These are phyloP conservation scores for Ceriops decandra DNA, from an alignment of 345 rosid genomes.

Conservation along the genomic window DNA sequence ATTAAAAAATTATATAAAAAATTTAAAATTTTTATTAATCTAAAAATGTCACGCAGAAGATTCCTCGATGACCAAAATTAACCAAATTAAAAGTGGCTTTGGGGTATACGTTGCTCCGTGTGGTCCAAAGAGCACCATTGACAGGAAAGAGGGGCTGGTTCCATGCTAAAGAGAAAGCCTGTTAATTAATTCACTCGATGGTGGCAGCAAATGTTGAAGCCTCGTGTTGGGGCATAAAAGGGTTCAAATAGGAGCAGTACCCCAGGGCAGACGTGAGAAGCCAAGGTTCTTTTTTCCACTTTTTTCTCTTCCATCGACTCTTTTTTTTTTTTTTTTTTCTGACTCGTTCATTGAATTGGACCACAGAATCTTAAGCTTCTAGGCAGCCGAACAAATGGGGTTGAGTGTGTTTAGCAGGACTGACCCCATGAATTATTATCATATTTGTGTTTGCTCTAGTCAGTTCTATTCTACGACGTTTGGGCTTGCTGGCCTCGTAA, in stretches of 20 bases:
- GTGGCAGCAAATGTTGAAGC: not conserved
- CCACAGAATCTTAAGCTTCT: not conserved
- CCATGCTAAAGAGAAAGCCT: not conserved
- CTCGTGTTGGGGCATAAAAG: not conserved
- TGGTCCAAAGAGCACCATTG: slow-evolving; percentile 2
- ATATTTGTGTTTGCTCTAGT: too few species aligned
- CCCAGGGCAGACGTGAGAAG: not conserved
- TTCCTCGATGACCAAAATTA: not conserved
- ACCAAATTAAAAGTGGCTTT: not conserved
- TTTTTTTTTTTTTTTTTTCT: not conserved
- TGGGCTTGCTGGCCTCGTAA: too few species aligned
- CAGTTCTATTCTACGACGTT: too few species aligned
- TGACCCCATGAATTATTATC: too few species aligned
- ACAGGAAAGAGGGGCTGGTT: slow-evolving; percentile 3
- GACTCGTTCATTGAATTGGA: not conserved
- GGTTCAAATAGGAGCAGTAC: not conserved
- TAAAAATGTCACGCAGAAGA: too few species aligned
- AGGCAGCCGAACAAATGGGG: not conserved
- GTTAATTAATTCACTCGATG: not conserved
- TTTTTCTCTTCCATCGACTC: not conserved
- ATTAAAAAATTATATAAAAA: too few species aligned
- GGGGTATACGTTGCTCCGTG: not conserved
- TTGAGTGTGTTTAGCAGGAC: too few species aligned
- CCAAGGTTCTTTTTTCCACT: not conserved
- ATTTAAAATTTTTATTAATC: too few species aligned